Evolutionary conservation across 2,329 filamentous ascomycete genomes (phyloP).

Genomic region (Sporothrix schenckii): DNA sequence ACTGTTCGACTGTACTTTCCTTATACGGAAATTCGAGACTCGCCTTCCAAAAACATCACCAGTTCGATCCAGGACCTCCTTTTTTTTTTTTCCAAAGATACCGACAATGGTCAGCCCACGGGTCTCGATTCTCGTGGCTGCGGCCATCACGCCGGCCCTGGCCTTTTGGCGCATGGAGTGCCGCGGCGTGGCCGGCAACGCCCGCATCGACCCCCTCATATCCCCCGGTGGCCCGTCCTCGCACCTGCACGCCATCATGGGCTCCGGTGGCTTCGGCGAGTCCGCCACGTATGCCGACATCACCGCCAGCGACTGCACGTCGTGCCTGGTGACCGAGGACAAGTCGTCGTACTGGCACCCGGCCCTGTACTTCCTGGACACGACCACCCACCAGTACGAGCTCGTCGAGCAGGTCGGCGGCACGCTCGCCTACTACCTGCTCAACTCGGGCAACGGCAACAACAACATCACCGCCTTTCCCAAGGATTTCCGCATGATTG

Average conservation of each 20-base stretch:
- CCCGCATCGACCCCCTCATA: constrained; percentile 77
- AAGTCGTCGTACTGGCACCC: constrained; percentile 90
- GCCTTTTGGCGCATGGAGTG: constrained; percentile 94
- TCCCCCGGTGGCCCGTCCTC: constrained; percentile 59
- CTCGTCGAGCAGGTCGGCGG: constrained; percentile 76
- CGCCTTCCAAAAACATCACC: neutral
- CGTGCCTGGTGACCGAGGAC: constrained; percentile 77
- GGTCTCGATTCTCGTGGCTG: constrained; percentile 29
- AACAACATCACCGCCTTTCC: constrained; percentile 74
- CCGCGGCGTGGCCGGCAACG: constrained; percentile 68
- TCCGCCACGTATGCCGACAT: constrained; percentile 62
- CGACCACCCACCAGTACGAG: constrained; percentile 64
- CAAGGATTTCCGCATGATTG: constrained; percentile 76
- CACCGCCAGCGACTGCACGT: constrained; percentile 69
- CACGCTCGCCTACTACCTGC: constrained; percentile 89
- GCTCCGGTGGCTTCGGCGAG: constrained; percentile 68
- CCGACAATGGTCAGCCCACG: constrained; percentile 7
- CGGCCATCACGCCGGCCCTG: constrained; percentile 33
- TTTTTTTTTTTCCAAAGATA: neutral
- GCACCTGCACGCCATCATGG: constrained; percentile 77
- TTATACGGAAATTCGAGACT: neutral
- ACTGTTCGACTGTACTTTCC: constrained; percentile 1
- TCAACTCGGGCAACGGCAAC: constrained; percentile 57
- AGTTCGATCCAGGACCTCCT: neutral
- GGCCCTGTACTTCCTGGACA: constrained; percentile 73